phyloP scores from a whole-genome alignment of 2,329 filamentous ascomycete species.

The Neonectria sp. region DNA sequence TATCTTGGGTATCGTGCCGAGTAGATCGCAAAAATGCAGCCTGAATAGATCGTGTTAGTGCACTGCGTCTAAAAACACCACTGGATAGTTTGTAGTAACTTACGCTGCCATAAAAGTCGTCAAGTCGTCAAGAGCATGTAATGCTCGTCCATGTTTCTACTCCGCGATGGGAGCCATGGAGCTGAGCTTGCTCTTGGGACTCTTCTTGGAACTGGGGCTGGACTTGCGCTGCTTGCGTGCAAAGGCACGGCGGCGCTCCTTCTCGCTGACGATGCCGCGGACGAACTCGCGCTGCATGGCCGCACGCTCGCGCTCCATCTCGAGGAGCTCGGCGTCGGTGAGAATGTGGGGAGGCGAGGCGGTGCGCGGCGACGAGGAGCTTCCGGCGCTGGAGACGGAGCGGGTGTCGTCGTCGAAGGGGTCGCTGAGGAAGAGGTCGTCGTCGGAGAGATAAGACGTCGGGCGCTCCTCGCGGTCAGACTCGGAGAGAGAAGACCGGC shows the following conservation, averaged over 20 bases:
- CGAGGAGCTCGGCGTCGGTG: conserved; percentile 64
- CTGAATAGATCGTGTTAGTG: conserved; percentile 40
- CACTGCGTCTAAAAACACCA: conserved; percentile 8
- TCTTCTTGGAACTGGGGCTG: conserved; percentile 64
- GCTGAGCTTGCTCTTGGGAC: conserved; percentile 62
- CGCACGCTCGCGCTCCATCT: conserved; percentile 66
- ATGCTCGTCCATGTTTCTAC: conserved; percentile 33
- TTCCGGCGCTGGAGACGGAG: conserved; percentile 63
- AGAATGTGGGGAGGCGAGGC: conserved; percentile 55
- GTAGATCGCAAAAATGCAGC: conserved; percentile 44
- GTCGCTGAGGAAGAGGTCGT: conserved; percentile 71
- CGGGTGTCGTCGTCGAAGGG: conserved; percentile 65
- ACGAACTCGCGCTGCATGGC: conserved; percentile 67
- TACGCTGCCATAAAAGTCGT: conserved; percentile 48
- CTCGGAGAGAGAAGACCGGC: conserved; percentile 66
- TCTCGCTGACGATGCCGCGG: conserved; percentile 66
- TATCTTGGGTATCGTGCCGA: conserved; percentile 45
- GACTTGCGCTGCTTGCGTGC: conserved; percentile 56
- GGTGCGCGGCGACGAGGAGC: conserved; percentile 55
- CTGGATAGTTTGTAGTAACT: conserved; percentile 21
- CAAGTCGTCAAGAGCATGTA: conserved; percentile 46
- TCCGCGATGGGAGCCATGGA: conserved; percentile 68
- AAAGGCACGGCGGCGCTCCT: conserved; percentile 65
- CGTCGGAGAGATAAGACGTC: conserved; percentile 73
- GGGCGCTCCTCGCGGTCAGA: conserved; percentile 60